phyloP scores from a whole-genome alignment of 2,329 filamentous ascomycete species.

The Pseudogymnoascus sp. region DNA sequence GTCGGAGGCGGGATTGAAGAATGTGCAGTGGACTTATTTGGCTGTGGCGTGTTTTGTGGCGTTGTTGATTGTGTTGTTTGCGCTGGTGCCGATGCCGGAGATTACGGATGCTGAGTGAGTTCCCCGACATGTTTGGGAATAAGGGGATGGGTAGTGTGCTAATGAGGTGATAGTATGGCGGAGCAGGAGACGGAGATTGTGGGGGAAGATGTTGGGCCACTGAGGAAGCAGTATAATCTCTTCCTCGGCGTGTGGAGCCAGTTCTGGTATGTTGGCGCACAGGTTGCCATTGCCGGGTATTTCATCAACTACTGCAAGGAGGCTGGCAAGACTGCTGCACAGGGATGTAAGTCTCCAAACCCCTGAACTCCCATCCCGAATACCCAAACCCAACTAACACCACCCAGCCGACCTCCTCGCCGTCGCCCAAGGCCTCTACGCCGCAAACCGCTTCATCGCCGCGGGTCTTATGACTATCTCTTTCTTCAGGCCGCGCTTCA shows the following conservation, averaged over 20 bases:
- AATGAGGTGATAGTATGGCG: constrained; percentile 42
- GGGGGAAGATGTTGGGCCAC: constrained; percentile 45
- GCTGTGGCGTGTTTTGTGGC: constrained; percentile 56
- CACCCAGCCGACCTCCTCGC: constrained; percentile 52
- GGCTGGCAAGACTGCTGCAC: constrained; percentile 26
- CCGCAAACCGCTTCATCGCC: constrained; percentile 65
- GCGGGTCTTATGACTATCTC: constrained; percentile 60
- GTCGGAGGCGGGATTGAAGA: constrained; percentile 48
- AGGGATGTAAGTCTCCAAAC: background rate
- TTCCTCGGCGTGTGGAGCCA: constrained; percentile 71
- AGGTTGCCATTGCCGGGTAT: constrained; percentile 57
- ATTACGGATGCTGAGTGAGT: constrained; percentile 59
- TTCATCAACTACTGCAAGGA: constrained; percentile 59
- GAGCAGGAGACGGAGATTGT: background rate
- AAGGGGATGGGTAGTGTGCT: constrained; percentile 37
- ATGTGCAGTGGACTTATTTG: constrained; percentile 57
- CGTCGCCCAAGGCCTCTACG: constrained; percentile 68
- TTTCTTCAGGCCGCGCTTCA: constrained; percentile 50
- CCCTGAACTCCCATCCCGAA: too few species aligned
- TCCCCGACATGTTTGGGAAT: too few species aligned
- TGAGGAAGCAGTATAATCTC: constrained; percentile 65
- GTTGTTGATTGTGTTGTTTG: constrained; percentile 49
- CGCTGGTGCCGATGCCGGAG: constrained; percentile 44
- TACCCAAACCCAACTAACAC: constrained; percentile 39
- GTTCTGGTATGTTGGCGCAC: constrained; percentile 70